Percentiles rank a stretch among this genome's conserved stretches.
phyloP scores from a whole-genome alignment of 1,284 basidiomycete species.

The Papiliotrema fonsecae region DNA sequence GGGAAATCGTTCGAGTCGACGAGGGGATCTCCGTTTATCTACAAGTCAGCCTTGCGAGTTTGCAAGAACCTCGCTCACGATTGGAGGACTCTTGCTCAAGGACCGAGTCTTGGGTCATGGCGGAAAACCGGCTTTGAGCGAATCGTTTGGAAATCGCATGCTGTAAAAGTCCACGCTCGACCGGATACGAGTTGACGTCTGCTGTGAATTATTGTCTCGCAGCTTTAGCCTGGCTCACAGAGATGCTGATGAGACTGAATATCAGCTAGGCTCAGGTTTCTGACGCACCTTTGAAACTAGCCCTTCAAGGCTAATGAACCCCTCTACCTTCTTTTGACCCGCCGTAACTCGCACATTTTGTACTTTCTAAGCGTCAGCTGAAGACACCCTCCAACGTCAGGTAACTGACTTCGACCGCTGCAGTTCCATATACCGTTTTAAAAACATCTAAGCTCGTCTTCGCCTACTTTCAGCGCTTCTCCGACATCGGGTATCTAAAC shows the following conservation, averaged over 20 bases:
- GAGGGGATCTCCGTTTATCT: constrained; percentile 61
- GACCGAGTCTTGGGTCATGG: constrained; percentile 6
- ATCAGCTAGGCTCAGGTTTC: background rate
- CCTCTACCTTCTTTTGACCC: constrained; percentile 59
- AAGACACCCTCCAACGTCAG: background rate
- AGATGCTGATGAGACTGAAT: constrained; percentile 73
- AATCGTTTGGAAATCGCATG: constrained; percentile 64
- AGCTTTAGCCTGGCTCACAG: constrained; percentile 53
- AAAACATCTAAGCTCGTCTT: constrained; percentile 22
- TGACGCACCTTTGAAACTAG: constrained; percentile 61
- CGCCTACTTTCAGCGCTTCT: constrained; percentile 7
- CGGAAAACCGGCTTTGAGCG: constrained; percentile 29
- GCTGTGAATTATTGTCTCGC: background rate
- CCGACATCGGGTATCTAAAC: constrained; percentile 13
- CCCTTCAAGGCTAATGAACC: constrained; percentile 75
- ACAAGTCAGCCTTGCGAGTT: background rate
- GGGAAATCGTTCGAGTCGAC: constrained; percentile 63
- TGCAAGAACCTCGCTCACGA: background rate
- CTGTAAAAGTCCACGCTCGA: constrained; percentile 65
- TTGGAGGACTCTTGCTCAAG: constrained; percentile 2
- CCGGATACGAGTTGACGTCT: constrained; percentile 79
- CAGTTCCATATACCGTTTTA: constrained; percentile 27
- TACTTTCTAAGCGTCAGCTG: constrained; percentile 46
- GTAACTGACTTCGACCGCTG: constrained; percentile 26
- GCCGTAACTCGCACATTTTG: constrained; percentile 58